These are phyloP conservation scores for Ophidiomyces ophidiicola DNA, from an alignment of 2,329 filamentous ascomycete genomes.

Conservation along the genomic window DNA sequence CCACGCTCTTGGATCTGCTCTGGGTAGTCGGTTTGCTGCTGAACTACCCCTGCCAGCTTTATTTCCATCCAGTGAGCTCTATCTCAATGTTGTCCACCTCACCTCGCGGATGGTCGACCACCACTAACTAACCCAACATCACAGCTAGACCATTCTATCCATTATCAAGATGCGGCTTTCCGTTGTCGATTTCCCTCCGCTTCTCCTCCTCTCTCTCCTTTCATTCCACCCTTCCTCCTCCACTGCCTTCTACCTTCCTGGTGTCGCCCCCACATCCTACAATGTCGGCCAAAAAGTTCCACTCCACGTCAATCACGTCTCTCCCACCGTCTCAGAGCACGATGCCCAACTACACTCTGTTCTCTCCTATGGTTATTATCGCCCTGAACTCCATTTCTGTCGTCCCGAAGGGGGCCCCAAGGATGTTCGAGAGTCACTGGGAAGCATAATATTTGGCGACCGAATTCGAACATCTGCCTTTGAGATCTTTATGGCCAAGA, in stretches of 20 bases:
- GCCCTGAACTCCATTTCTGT: constrained; percentile 79
- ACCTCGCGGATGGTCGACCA: no score
- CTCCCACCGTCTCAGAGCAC: constrained; percentile 62
- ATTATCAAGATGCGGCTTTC: constrained; percentile 27
- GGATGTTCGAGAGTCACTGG: constrained; percentile 74
- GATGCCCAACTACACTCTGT: constrained; percentile 82
- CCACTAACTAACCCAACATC: no score
- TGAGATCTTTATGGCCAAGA: constrained; percentile 70
- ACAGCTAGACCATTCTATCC: neutral
- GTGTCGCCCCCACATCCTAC: constrained; percentile 90
- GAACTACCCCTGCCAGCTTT: no score
- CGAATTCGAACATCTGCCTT: constrained; percentile 95
- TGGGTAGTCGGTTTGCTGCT: no score
- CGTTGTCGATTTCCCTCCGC: constrained; percentile 18
- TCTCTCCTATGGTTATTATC: constrained; percentile 93
- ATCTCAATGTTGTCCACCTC: no score
- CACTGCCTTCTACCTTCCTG: constrained; percentile 86
- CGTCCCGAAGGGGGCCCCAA: constrained; percentile 62
- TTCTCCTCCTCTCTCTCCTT: constrained; percentile 23
- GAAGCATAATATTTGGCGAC: constrained; percentile 94
- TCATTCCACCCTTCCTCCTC: constrained; percentile 26
- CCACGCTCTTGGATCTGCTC: no score
- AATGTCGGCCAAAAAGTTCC: constrained; percentile 66
- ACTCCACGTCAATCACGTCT: constrained; percentile 84
- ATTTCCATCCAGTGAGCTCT: no score